phyloP scores from a whole-genome alignment of 805 yeast genomes.

The Candida michaelii region DNA sequence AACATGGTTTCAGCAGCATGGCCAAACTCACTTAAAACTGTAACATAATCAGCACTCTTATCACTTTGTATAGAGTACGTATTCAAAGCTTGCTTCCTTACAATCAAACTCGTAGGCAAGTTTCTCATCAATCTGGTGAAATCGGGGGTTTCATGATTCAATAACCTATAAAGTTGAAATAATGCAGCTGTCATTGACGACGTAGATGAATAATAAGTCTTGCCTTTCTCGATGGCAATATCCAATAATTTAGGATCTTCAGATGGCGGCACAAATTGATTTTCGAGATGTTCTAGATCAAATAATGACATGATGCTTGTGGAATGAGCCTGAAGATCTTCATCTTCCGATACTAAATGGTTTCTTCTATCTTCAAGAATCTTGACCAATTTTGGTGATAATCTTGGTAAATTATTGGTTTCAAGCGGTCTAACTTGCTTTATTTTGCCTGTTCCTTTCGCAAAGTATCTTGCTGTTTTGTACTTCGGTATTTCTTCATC shows the following conservation, averaged over 20 bases:
- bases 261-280: slow-evolving; percentile 64
- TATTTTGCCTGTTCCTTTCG: slow-evolving; percentile 8
- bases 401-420: slow-evolving; percentile 44
- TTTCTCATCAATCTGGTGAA: slow-evolving; percentile 43
- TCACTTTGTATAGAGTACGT: slow-evolving; percentile 71
- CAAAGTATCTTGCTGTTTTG: background rate
- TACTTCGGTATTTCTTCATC: too few relatives aligned
- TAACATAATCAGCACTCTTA: slow-evolving; percentile 63
- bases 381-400: slow-evolving; percentile 67
- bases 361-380: slow-evolving; percentile 81
- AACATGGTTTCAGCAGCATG: slow-evolving; percentile 75
- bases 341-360: slow-evolving; percentile 39
- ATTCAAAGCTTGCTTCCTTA: slow-evolving; percentile 33
- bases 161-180: slow-evolving; percentile 68
- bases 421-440: slow-evolving; percentile 19
- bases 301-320: background rate
- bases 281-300: slow-evolving; percentile 59
- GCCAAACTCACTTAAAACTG: slow-evolving; percentile 72
- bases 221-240: slow-evolving; percentile 41
- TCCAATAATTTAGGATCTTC: slow-evolving; percentile 55
- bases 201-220: slow-evolving; percentile 71
- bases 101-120: slow-evolving; percentile 49
- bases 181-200: slow-evolving; percentile 81
- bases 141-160: slow-evolving; percentile 41
- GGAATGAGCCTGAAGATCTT: background rate